Evolutionary conservation across 108 stramenopile genomes (phyloP).

Genomic region (Skeletonema costatum): DNA sequence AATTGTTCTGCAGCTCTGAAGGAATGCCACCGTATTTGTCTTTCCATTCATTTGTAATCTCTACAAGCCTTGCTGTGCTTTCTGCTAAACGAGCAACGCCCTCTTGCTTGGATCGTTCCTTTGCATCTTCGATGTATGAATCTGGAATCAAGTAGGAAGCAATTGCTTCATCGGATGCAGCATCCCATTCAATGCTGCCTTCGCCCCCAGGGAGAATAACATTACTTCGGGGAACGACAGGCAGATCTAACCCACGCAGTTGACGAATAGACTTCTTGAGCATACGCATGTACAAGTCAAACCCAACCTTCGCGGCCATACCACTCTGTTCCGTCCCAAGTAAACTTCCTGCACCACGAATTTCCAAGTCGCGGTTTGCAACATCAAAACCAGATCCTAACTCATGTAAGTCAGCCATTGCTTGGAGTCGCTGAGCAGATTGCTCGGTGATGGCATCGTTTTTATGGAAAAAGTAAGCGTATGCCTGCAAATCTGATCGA

Average conservation of each 20-base stretch:
- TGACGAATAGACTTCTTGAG: conserved; percentile 88
- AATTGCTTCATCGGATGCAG: conserved; percentile 6
- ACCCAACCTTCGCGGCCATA: conserved; percentile 91
- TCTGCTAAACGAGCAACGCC: conserved; percentile 79
- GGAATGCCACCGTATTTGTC: conserved; percentile 77
- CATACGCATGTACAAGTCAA: conserved; percentile 96
- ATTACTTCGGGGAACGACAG: conserved; percentile 76
- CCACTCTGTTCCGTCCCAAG: conserved; percentile 94
- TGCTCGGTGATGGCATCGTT: conserved; percentile 72
- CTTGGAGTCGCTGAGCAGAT: conserved; percentile 82
- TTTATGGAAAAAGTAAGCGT: conserved; percentile 86
- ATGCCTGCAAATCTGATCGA: conserved; percentile 86
- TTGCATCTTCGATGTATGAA: conserved; percentile 61
- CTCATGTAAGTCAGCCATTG: conserved; percentile 86
- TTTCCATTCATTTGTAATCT: conserved; percentile 81
- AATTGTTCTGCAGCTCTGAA: conserved; percentile 58
- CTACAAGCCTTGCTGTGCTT: conserved; percentile 68
- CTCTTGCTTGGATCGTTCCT: conserved; percentile 60
- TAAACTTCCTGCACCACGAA: conserved; percentile 92
- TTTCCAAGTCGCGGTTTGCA: conserved; percentile 93
- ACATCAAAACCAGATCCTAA: conserved; percentile 92
- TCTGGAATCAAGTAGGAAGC: conserved; percentile 66
- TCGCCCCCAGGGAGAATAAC: conserved; percentile 70
- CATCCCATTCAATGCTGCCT: conserved; percentile 65
- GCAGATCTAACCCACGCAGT: conserved; percentile 81